Evolutionary conservation across 805 yeast species (phyloP).

Genomic region (Candida ascalaphidarum): DNA sequence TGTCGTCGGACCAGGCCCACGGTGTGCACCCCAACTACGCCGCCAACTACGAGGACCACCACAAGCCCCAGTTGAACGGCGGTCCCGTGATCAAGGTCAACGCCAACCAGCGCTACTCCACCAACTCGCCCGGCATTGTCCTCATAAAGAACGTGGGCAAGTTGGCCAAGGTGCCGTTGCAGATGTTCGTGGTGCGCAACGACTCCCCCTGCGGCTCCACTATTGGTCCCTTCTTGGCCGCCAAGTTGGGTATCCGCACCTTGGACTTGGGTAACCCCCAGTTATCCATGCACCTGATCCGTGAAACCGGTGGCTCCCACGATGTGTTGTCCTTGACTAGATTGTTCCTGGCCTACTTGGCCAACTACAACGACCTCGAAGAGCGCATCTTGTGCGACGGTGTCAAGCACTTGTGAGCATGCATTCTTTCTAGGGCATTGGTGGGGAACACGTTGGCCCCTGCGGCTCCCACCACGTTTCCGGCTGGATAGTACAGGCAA

Average conservation of each 20-base stretch:
- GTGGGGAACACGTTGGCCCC: slow-evolving; percentile 3
- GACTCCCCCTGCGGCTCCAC: slow-evolving; percentile 95
- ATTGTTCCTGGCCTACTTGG: slow-evolving; percentile 58
- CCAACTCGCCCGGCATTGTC: slow-evolving; percentile 85
- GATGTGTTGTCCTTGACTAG: slow-evolving; percentile 60
- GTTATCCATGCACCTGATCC: slow-evolving; percentile 80
- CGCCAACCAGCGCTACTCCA: slow-evolving; percentile 92
- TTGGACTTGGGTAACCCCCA: slow-evolving; percentile 90
- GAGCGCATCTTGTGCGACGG: slow-evolving; percentile 17
- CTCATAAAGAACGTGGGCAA: slow-evolving; percentile 67
- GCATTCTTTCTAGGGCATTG: too few relatives aligned
- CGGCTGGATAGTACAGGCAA: slow-evolving; percentile 70
- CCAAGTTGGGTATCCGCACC: slow-evolving; percentile 80
- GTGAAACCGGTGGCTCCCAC: slow-evolving; percentile 81
- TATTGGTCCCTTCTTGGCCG: slow-evolving; percentile 88
- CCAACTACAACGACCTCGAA: slow-evolving; percentile 19
- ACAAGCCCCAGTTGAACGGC: slow-evolving; percentile 71
- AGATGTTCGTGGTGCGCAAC: slow-evolving; percentile 86
- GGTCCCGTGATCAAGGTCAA: slow-evolving; percentile 94
- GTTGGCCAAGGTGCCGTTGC: slow-evolving; percentile 67
- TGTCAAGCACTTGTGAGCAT: slow-evolving; percentile 1
- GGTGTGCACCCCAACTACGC: slow-evolving; percentile 93
- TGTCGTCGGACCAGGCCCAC: slow-evolving; percentile 95
- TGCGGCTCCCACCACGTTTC: slow-evolving; percentile 49
- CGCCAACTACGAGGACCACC: slow-evolving; percentile 64